phyloP scores from a whole-genome alignment of 345 rosid species.

The Eucalyptus urophylla region DNA sequence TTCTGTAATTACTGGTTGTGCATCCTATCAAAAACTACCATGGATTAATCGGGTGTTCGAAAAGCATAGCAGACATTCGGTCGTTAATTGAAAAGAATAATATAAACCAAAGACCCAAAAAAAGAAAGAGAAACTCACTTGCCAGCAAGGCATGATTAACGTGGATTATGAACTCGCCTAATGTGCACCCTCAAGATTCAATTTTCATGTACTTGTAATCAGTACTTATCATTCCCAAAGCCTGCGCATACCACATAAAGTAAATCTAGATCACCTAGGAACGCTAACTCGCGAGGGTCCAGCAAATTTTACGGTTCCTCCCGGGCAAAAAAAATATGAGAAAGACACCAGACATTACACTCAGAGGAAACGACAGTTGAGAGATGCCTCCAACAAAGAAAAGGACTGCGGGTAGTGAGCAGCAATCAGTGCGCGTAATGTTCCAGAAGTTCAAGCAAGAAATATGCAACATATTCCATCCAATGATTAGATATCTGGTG shows the following conservation, averaged over 20 bases:
- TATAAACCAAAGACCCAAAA: no score
- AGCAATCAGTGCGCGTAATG: no score
- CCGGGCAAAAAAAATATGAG: no score
- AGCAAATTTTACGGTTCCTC: no score
- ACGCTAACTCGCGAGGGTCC: neutral
- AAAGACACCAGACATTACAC: no score
- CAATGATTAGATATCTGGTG: no score
- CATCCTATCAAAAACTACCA: neutral
- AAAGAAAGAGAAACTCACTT: neutral
- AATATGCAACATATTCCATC: no score
- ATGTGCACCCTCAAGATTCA: neutral
- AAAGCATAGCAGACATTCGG: rapidly evolving
- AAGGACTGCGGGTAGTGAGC: no score
- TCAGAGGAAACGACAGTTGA: no score
- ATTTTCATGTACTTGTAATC: neutral
- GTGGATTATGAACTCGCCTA: neutral
- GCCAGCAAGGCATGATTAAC: neutral
- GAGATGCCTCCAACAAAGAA: no score
- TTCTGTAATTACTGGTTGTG: neutral
- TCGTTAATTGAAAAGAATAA: neutral
- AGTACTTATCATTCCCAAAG: neutral
- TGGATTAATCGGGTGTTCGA: neutral
- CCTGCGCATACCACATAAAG: neutral
- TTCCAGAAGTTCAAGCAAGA: no score
- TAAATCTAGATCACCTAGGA: neutral